Base-by-base conservation (phyloP, 768 basidiomycete species). In the Tephrocybe sp. region DNA sequence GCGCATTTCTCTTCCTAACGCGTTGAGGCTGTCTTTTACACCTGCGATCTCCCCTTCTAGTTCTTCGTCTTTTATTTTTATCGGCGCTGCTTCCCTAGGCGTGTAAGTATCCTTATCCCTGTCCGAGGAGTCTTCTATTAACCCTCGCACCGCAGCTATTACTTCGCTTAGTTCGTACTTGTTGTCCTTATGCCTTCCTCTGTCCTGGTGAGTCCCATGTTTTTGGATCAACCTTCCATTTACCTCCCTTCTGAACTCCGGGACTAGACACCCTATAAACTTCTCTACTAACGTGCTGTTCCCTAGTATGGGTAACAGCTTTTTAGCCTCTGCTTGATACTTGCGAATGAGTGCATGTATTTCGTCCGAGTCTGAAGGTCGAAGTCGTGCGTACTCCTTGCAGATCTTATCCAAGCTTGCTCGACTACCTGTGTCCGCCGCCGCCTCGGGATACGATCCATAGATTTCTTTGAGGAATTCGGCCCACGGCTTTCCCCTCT, bases 401-500 rank as follows among this genome's bases (percentile, higher is more conserved):
- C 44, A 45, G 23, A 45, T 45, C 22, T 29, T 34, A n/a, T 45
- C 30, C 11, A 45, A 22, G 8, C 13, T 34, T 6, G 6, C 13
- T 8, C 33, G 31, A 16, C 44, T 34, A 3, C 31, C 44, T 12
- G 6, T 15, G 9, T 45, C 30, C 2, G 22, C 13, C 6, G 3
- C 44, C 3, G 44, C 44, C 4, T 33, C 44, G 13, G 44, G 44
- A 23, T 45, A 45, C n/a, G n/a, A n/a, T n/a, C n/a, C n/a, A n/a
- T n/a, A n/a, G n/a, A n/a, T n/a, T n/a, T n/a, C n/a, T n/a, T 2
- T 45, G 4, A 22, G 12, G 22, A 45, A 45, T 3, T 3, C 9
- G 5, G 7, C 30, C 44, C 30, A 45, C 8, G 27, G 21, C 18
- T 4, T 6, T 4, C 4, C 18, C 2, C 19, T 18, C 12, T 19